Conservation (phyloP, 2,329 filamentous ascomycete genomes). For the Aspergillus fijiensis region DNA sequence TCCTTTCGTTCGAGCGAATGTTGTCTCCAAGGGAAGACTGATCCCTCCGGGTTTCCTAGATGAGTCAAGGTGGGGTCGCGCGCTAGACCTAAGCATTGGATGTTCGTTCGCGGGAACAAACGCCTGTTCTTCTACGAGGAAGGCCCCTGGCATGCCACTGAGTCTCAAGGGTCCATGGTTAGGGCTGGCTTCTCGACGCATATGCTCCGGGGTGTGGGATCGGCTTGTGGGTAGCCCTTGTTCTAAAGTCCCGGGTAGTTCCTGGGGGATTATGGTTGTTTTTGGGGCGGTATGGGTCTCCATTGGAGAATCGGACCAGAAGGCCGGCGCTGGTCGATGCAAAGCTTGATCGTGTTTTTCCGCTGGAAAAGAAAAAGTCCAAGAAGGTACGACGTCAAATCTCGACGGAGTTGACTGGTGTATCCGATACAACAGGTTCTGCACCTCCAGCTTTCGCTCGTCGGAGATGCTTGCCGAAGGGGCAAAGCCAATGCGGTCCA, state of each 20-base stretch:
- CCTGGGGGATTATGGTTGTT: constrained; percentile 12
- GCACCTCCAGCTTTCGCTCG: constrained; percentile 22
- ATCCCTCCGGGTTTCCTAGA: background rate
- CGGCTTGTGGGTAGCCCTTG: constrained; percentile 28
- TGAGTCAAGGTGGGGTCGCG: background rate
- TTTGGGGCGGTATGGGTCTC: background rate
- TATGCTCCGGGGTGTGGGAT: constrained; percentile 28
- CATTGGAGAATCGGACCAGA: background rate
- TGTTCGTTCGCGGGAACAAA: background rate
- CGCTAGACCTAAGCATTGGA: background rate
- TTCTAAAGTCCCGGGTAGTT: constrained; percentile 28
- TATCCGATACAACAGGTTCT: constrained; percentile 17
- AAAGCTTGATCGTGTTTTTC: background rate
- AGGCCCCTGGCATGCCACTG: background rate
- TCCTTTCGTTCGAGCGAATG: background rate
- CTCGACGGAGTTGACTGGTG: background rate
- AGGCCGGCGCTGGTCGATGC: background rate
- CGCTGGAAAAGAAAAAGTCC: background rate
- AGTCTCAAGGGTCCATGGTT: background rate
- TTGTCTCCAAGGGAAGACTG: background rate
- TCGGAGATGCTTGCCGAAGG: constrained; percentile 22
- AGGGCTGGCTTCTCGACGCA: constrained; percentile 17
- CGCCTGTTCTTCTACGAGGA: background rate
- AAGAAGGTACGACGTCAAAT: background rate
- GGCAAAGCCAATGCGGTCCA: constrained; percentile 27